Base-by-base conservation (phyloP, 2,329 filamentous ascomycete genomes). In the Colletotrichum gloeosporioides region DNA sequence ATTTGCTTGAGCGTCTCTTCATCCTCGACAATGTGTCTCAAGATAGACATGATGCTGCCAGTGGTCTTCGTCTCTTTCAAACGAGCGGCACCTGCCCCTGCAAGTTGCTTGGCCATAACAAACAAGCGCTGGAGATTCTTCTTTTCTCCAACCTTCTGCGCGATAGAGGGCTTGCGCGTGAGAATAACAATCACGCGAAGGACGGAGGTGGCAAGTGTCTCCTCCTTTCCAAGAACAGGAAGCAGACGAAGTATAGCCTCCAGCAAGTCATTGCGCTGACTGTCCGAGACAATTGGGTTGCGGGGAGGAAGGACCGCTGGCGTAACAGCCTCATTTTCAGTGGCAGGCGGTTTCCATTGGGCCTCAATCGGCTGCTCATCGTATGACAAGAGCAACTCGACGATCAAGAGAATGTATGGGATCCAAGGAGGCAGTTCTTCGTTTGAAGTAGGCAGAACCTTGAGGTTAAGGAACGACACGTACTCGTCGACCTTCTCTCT, bases 11-110 rank as follows among this genome's bases (percentile, higher is more conserved):
- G 90, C 3, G 94, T 97, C 22, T 96, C 93, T 66, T 98, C 95
- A 81, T 99, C 98, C 85, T 99, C 97, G 70, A 99, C 92, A 78
- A 99, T 93, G 82, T 99, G 97, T 55, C 98, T 93, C 59, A 99
- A 87, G 69, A 98, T 93, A 15, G 96, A 91, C 90, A 99, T 93
- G 80, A 98, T 94, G 73, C 94, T 90, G 27, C 88, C 84, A 4
- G 88, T 87, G 53, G 91, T 85, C 69, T 87, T 87, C 3, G 87
- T 88, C 55, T 90, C 88, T 77, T 87, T 89, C 12, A 99, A 90
- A 71, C 93, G 93, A 71, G 94, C 91, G 34, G 95, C 95, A 8
- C 95, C 94, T 34, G 93, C 90, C 31, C 94, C 95, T 25, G 95
- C 93, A 75, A 99, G 91, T 83, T 99, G 96, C 84, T 98, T 98